These are phyloP conservation scores for Pyrenula aspistea DNA, from an alignment of 495 filamentous ascomycete species.

Conservation along the genomic window DNA sequence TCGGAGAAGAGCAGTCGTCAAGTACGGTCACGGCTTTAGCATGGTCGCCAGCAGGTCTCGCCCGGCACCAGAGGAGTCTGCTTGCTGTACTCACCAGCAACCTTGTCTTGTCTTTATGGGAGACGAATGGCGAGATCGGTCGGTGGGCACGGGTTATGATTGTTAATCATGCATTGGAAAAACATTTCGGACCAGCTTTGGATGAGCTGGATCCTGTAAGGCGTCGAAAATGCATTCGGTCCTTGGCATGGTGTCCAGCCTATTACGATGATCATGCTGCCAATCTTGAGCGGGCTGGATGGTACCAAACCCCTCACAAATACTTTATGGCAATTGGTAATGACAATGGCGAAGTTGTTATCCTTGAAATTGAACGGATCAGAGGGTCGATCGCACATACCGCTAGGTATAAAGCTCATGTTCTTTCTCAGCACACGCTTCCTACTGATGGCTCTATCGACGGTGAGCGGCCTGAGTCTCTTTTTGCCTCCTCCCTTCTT, in stretches of 20 bases:
- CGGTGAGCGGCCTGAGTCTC: conserved; percentile 12
- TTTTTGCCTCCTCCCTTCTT: conserved; percentile 17
- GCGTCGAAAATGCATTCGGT: conserved; percentile 22
- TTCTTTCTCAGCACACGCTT: conserved; percentile 15
- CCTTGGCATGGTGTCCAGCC: conserved; percentile 28
- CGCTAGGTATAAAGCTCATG: conserved; percentile 10
- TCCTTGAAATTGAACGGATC: conserved; percentile 14
- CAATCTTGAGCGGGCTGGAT: not conserved
- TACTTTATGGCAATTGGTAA: not conserved
- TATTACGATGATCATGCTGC: conserved; percentile 22
- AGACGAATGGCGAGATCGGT: conserved; percentile 19
- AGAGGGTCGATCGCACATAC: not conserved
- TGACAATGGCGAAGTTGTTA: conserved; percentile 20
- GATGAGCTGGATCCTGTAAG: conserved; percentile 6
- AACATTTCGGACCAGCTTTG: conserved; percentile 9
- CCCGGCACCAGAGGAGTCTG: conserved; percentile 41
- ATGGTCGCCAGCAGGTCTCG: conserved; percentile 53
- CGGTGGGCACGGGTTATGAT: conserved; percentile 33
- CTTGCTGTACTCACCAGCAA: conserved; percentile 51
- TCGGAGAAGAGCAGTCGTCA: conserved; percentile 51
- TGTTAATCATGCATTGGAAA: conserved; percentile 24
- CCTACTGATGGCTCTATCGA: conserved; percentile 5
- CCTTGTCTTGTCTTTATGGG: conserved; percentile 34
- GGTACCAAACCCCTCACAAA: not conserved
- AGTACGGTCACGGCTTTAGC: conserved; percentile 37